Evolutionary conservation across 352 stramenopile species (phyloP), one percentile per base, ranked within the genome.

Genomic region (Thraustotheca clavata): DNA sequence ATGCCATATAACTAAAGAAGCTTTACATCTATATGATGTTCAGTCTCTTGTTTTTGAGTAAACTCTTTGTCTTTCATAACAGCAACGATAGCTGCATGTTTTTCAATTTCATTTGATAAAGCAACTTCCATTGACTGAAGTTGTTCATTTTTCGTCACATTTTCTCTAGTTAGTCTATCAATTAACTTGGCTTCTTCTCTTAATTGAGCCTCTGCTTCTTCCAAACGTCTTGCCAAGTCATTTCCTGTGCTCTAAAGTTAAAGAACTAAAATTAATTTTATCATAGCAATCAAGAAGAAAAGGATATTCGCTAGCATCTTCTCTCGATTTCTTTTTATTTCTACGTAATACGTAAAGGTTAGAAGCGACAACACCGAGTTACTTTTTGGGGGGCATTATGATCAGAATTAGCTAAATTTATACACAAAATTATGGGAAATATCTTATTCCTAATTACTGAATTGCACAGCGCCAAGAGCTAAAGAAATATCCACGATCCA

Each of bases 161-260:
- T 88, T 62, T 89, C 80, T 20, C 80, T 76, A 27, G 76, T 89
- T 75, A 88, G 84, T 68, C 80, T 77, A 61, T 89, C 80, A 48
- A 89, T 89, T 68, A 89, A 84, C 67, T 89, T 89, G 63, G 77
- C 80, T 57, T 89, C 80, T 60, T 89, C 80, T 36, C 80, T 79
- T 26, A 89, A 63, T 67, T 88, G 79, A 27, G 80, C 78, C 47
- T 89, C 80, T 6, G 80, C 80, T 22, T 89, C 80, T 40, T 89
- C 79, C 1, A 89, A 75, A 20, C 80, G 73, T 43, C 83, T 85
- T 40, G 72, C 76, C 62, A 89, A 73, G 57, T 89, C 80, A 71
- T 88, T 79, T 52, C 75, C 86, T 46, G 43, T 50, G 43, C 43
- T 12, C 43, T n/a, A 6, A 6, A 12, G 43, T 14, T 50, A 22